Conservation (phyloP, 2,329 filamentous ascomycete genomes). For the Aspergillus cejpii region DNA sequence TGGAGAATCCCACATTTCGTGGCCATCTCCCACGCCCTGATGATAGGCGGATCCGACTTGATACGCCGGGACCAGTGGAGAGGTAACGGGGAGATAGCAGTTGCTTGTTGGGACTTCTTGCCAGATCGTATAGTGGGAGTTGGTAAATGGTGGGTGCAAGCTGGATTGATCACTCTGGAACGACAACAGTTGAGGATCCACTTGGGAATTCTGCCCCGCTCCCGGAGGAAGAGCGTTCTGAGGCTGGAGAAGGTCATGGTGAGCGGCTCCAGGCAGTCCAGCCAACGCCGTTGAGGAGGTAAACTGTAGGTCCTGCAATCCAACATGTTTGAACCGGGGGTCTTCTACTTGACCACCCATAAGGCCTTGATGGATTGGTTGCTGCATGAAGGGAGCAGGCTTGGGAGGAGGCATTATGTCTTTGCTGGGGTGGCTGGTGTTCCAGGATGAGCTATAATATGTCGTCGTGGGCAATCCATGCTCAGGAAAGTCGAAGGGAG, state of each 20-base stretch:
- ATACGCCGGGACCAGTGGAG: conserved; percentile 14
- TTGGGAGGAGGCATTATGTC: conserved; percentile 42
- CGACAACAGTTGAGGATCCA: conserved; percentile 40
- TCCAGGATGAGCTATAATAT: conserved; percentile 47
- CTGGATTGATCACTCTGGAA: conserved; percentile 21
- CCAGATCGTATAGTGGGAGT: conserved; percentile 19
- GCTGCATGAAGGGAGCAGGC: conserved; percentile 49
- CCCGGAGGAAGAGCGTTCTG: conserved; percentile 23
- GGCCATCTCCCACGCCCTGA: conserved; percentile 25
- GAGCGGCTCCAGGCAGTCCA: conserved; percentile 38
- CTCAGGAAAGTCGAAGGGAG: conserved; percentile 29
- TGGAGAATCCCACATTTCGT: conserved; percentile 34
- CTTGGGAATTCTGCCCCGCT: conserved; percentile 26
- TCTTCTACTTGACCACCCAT: conserved; percentile 37
- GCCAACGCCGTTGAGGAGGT: conserved; percentile 34
- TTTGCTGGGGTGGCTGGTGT: conserved; percentile 47
- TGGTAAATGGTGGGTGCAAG: conserved; percentile 13
- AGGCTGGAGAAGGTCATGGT: conserved; percentile 40
- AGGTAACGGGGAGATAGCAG: conserved; percentile 15
- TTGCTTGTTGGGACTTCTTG: conserved; percentile 17
- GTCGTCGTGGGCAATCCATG: conserved; percentile 12
- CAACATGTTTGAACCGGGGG: conserved; percentile 39
- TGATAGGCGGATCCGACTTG: conserved; percentile 16
- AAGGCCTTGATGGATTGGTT: conserved; percentile 41
- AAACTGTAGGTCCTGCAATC: conserved; percentile 26